Evolutionary conservation across 176 grass and related monocot genomes (phyloP).

Genomic region (Oryza australiensis): DNA sequence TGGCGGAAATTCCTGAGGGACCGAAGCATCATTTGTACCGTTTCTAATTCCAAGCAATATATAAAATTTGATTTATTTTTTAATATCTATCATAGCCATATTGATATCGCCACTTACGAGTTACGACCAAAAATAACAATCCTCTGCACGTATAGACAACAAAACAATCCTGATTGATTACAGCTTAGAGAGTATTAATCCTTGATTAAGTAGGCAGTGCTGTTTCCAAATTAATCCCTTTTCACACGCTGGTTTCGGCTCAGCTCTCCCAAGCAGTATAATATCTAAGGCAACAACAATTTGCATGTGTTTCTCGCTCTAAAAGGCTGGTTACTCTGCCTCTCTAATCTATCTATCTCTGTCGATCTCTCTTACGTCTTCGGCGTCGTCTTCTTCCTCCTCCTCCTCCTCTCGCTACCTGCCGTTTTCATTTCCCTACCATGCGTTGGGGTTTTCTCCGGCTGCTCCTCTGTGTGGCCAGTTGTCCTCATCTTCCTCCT

Average conservation of each 20-base stretch:
- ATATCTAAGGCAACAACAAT: neutral
- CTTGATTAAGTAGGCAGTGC: neutral
- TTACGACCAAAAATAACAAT: too few species aligned
- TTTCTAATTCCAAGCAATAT: too few species aligned
- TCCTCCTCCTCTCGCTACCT: neutral
- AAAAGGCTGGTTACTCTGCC: neutral
- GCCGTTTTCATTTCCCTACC: neutral
- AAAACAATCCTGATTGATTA: too few species aligned
- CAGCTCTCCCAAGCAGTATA: neutral
- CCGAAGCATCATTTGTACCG: too few species aligned
- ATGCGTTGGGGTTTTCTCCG: neutral
- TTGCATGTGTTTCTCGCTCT: constrained; percentile 27
- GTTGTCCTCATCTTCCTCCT: neutral
- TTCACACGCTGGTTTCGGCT: constrained; percentile 26
- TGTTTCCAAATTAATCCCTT: neutral
- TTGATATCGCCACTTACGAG: too few species aligned
- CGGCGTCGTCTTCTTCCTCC: neutral
- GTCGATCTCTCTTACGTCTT: neutral
- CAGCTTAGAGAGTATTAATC: too few species aligned
- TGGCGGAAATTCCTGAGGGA: too few species aligned
- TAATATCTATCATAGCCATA: too few species aligned
- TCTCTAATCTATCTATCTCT: neutral
- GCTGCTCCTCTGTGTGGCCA: neutral
- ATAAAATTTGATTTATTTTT: too few species aligned
- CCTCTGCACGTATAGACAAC: too few species aligned